A percentile compares a stretch with the other conserved stretches of the same genome.
Conservation (phyloP, 768 basidiomycete genomes). For the Leucocoprinus leucothites region DNA sequence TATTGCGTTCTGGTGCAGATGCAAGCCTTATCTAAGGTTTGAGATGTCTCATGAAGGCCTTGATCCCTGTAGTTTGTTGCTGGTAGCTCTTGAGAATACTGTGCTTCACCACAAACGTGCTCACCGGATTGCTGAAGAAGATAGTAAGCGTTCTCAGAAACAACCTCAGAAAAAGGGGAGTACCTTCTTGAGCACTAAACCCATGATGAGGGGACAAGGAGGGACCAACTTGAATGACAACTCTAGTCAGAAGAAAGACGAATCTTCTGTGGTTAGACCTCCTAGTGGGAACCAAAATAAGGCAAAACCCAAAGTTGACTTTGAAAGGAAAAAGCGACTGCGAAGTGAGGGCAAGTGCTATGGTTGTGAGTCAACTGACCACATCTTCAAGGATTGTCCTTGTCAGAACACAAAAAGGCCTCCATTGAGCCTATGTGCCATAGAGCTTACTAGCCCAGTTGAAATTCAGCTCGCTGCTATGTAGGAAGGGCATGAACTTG, state of each 20-base stretch:
- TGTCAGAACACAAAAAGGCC: conserved; percentile 2
- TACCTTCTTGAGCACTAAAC: neutral
- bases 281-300: too few relatives aligned
- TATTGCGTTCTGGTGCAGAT: conserved; percentile 1
- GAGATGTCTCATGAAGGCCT: conserved; percentile 4
- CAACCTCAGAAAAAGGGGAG: neutral
- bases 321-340: too few relatives aligned
- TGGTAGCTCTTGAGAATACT: neutral
- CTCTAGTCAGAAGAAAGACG: too few relatives aligned
- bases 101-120: neutral
- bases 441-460: neutral
- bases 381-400: too few relatives aligned
- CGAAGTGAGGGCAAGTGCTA: too few relatives aligned
- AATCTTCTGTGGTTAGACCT: too few relatives aligned
- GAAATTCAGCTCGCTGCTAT: conserved; percentile 3
- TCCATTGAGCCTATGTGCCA: neutral
- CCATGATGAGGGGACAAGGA: too few relatives aligned
- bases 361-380: too few relatives aligned
- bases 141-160: neutral
- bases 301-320: too few relatives aligned
- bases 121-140: conserved; percentile 1
- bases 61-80: neutral
- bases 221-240: too few relatives aligned
- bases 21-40: conserved; percentile 6
- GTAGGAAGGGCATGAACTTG: neutral